Base-by-base conservation (phyloP, 768 basidiomycete species). In the Rubroboletus pulcherrimus region DNA sequence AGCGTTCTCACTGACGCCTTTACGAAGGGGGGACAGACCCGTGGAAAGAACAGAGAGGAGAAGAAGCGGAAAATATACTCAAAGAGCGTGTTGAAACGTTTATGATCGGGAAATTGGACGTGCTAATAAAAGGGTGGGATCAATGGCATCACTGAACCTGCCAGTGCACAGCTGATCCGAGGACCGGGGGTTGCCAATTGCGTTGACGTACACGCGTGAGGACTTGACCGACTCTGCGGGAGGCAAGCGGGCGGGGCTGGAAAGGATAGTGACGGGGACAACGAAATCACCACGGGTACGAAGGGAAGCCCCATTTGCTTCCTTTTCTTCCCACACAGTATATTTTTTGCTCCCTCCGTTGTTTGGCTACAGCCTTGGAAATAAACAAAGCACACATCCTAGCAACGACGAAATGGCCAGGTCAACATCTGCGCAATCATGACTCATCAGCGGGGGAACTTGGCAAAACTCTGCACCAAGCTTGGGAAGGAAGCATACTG, bases 331-430 rank as follows among this genome's bases (percentile, higher is more conserved):
- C 43, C 57, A 59, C 55, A 35, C 40, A 5, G 19, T 0, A 31
- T 7, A 19, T 4, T 37, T 44, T 21, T 29, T 17, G 14, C 14
- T 46, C 14, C 46, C 33, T 39, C 41, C 31, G 39, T 40, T 57
- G 58, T 61, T 54, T 59, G 62, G 57, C 55, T 44, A 59, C 55
- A 46, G 54, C 59, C 45, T 57, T 43, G 31, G 43, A 58, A 57
- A 51, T 53, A 62, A 59, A 66, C 51, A 63, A 49, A 14, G 26
- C 9, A 12, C 34, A 49, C 7, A 29, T 46, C 41, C 49, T 49
- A 51, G 26, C 21, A 29, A 35, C 47, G 10, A 45, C 47, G 40
- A 52, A 34, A 24, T 19, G 35, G 34, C 50, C 49, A 63, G 40
- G 29, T 54, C 43, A 54, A 39, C 55, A 66, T 55, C 26, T 7